Percentiles rank a stretch among this genome's conserved stretches.
phyloP scores from a whole-genome alignment of 495 filamentous ascomycete genomes.

The Penicillium antarcticum region DNA sequence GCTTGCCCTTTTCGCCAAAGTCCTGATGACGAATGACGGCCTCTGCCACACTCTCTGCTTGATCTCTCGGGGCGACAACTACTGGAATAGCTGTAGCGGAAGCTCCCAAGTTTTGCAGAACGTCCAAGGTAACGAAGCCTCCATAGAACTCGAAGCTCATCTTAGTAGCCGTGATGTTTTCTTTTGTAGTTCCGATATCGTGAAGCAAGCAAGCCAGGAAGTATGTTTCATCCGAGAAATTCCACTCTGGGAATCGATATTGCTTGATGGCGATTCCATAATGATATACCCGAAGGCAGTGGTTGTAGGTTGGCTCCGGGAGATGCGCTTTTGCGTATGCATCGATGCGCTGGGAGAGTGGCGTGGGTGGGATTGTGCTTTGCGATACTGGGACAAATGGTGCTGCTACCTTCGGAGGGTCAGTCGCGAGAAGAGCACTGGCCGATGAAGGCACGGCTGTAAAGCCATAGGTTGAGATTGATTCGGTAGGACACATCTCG shows the following conservation, averaged over 20 bases:
- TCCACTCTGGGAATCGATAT: conserved; percentile 58
- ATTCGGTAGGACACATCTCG: not conserved
- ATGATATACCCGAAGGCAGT: conserved; percentile 75
- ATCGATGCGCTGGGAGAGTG: conserved; percentile 46
- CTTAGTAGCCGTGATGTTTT: conserved; percentile 56
- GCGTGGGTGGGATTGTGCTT: conserved; percentile 38
- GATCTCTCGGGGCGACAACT: conserved; percentile 46
- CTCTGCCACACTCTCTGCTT: conserved; percentile 76
- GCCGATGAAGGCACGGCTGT: conserved; percentile 30
- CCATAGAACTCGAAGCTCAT: conserved; percentile 83
- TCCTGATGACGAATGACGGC: conserved; percentile 85
- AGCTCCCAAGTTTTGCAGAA: conserved; percentile 29
- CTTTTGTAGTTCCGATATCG: conserved; percentile 70
- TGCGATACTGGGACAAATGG: conserved; percentile 25
- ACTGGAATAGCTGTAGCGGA: conserved; percentile 1
- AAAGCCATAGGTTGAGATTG: conserved; percentile 25
- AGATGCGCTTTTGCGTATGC: conserved; percentile 56
- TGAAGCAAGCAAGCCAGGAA: conserved; percentile 69
- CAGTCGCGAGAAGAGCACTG: conserved; percentile 12
- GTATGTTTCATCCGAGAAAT: conserved; percentile 50
- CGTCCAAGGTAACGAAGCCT: conserved; percentile 56
- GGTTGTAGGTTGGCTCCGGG: conserved; percentile 63
- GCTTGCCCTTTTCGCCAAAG: conserved; percentile 56
- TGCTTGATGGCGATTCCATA: conserved; percentile 61
- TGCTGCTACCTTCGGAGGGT: conserved; percentile 5